A percentile compares a stretch with the other conserved stretches of the same genome.
Evolutionary conservation across 2,329 filamentous ascomycete genomes (phyloP).

Genomic region (Stachybotrys echinatus): DNA sequence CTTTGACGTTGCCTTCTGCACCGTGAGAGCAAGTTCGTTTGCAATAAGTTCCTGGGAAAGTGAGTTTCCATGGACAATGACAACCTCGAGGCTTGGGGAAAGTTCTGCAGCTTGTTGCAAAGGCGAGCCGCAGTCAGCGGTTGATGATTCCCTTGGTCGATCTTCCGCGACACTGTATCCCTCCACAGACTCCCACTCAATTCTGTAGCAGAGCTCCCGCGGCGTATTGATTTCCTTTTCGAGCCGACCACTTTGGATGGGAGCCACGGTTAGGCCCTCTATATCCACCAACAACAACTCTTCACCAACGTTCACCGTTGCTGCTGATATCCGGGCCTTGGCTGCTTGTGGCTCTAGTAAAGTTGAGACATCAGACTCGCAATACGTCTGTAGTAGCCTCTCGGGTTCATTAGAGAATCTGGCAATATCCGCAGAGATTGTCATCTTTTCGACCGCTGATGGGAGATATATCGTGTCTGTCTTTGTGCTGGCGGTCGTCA

Average conservation of each 20-base stretch:
- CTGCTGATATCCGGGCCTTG: background rate
- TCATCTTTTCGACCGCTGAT: background rate
- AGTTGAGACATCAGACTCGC: background rate
- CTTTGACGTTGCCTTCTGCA: background rate
- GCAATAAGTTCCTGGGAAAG: background rate
- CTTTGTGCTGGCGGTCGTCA: background rate
- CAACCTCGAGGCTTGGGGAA: background rate
- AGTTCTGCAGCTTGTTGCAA: too few relatives aligned
- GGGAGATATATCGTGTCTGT: background rate
- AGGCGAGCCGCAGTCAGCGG: too few relatives aligned
- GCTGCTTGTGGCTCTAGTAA: background rate
- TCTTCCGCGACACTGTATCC: background rate
- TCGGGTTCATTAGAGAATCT: background rate
- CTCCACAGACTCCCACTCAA: slow-evolving; percentile 34
- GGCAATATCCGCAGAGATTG: background rate
- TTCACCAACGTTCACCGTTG: slow-evolving; percentile 7
- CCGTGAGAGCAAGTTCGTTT: background rate
- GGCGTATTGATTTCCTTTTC: slow-evolving; percentile 14
- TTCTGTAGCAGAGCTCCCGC: slow-evolving; percentile 34
- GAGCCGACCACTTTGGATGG: slow-evolving; percentile 25
- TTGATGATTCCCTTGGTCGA: too few relatives aligned
- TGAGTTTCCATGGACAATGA: background rate
- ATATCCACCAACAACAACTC: slow-evolving; percentile 27
- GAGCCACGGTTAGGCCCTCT: slow-evolving; percentile 32
- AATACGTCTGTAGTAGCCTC: background rate